Evolutionary conservation across 176 grass and related monocot species (phyloP).

Genomic region (Elaeis guineensis): DNA sequence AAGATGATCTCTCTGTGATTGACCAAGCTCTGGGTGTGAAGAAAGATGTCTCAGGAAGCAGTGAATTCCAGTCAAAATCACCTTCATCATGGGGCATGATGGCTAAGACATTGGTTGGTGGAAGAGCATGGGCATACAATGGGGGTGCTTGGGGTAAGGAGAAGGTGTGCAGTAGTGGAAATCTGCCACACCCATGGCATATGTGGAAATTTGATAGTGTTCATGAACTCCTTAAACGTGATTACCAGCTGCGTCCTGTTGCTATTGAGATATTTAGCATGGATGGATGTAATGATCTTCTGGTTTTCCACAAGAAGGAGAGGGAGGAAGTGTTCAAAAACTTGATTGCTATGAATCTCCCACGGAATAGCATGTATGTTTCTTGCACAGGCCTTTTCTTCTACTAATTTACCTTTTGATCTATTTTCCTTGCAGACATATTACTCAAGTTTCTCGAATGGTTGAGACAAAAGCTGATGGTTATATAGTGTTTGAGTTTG

Average conservation of each 20-base stretch:
- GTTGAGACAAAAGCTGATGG: too few species aligned
- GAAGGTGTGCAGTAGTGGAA: constrained; percentile 70
- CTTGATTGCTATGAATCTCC: constrained; percentile 91
- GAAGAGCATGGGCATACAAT: constrained; percentile 94
- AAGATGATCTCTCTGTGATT: constrained; percentile 92
- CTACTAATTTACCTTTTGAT: constrained; percentile 12
- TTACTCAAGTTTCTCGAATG: too few species aligned
- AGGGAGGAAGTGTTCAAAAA: constrained; percentile 97
- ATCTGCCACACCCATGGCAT: constrained; percentile 91
- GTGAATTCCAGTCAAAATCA: constrained; percentile 75
- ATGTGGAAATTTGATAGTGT: constrained; percentile 99
- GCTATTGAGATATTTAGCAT: constrained; percentile 99
- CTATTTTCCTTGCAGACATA: too few species aligned
- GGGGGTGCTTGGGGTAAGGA: constrained; percentile 99
- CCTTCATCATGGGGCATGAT: constrained; percentile 42
- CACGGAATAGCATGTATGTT: constrained; percentile 96
- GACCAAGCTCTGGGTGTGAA: constrained; percentile 99
- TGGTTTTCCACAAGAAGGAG: constrained; percentile 99
- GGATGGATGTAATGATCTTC: constrained; percentile 97
- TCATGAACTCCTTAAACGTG: constrained; percentile 91
- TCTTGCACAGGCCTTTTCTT: constrained; percentile 17
- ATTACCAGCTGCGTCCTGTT: constrained; percentile 95
- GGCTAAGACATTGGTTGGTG: constrained; percentile 53
- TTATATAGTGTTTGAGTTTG: too few species aligned
- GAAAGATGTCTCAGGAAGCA: constrained; percentile 67